Base-by-base conservation (phyloP, 2,329 filamentous ascomycete species). In the Cordyceps cateniannulata region DNA sequence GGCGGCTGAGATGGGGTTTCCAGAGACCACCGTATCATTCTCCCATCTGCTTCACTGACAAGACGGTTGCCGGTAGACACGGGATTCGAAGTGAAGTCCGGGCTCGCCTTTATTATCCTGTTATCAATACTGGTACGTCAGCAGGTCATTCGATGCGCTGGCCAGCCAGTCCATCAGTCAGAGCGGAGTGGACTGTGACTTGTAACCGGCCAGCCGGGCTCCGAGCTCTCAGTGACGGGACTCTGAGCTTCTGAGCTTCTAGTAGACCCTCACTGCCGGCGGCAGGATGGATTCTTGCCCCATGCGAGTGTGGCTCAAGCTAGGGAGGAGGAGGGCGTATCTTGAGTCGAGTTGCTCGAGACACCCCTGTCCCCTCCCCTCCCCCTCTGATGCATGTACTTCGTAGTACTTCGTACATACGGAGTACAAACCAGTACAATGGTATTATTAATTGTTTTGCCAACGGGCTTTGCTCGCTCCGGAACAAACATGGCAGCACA, bases 231-330 rank as follows among this genome's bases (percentile, higher is more conserved):
- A 57, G 24, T 32, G 56, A 51, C 35, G 24, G 55, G 55, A 45
- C 45, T 45, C 24, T 24, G 42, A n/a, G 32, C 14, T 35, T 35
- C 32, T 35, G 10, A 35, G 32, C 32, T 14, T 25, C 20, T n/a
- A 32, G 18, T 25, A 40, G 45, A 27, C 47, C 45, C 47, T 59
- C 49, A 52, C 49, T 52, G 57, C 57, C 38, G 57, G 47, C 38
- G 56, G 54, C 44, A 47, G 47, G 50, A 59, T 59, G 56, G 38
- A 59, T 44, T 38, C 25, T 18, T 16, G 47, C 45, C 47, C 56
- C 54, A 51, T 51, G 32, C 47, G 32, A 38, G 44, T 25, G 47
- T 50, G 55, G 35, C 38, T 54, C 35, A 29, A 38, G 25, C 25
- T 32, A 27, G 25, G 47, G 44, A 56, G 53, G 54, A 32, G 54